Base-by-base conservation (phyloP, 2,329 filamentous ascomycete genomes). In the Colletotrichum lini region DNA sequence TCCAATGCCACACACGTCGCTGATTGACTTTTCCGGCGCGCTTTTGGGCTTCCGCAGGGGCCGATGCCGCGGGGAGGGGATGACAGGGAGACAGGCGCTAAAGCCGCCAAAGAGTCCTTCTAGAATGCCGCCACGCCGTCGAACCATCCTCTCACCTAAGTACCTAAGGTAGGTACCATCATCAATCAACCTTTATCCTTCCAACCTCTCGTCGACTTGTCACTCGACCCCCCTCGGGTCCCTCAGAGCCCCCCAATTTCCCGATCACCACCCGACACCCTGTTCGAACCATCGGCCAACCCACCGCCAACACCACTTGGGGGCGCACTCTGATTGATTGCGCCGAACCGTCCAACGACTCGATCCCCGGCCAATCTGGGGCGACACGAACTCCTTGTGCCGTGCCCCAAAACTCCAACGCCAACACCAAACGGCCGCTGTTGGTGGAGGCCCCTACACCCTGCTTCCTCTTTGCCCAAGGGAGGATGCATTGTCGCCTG, bases 121-220 rank as follows among this genome's bases (percentile, higher is more conserved):
- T 71, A 71, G 69, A 71, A 71, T 68, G 59, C 68, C 40, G 45
- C 63, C 44, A 57, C 44, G 13, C 64, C n/a, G 44, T 44, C 52
- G 54, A 58, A 58, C 44, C 65, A 63, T 45, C 67, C 64, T 58
- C 63, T 21, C n/a, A 52, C 47, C 45, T 52, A 42, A 16, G 47
- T 18, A 2, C 4, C 12, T n/a, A n/a, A 8, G 1, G 30, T 30
- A 30, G 30, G 30, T 30, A 30, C 30, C 30, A 30, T 30, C 6
- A 30, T 30, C 30, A 30, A 30, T 30, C 30, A 30, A 30, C 30
- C 30, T 30, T 26, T 26, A 26, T 26, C 26, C 26, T 26, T 26
- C 26, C 3, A 26, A 26, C 26, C 26, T 26, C 26, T 26, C 3
- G 62, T 26, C 3, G 62, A 21, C 58, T 50, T 66, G 26, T 40